Conservation (phyloP, 2,329 filamentous ascomycete species). For the Verticillium klebahnii region DNA sequence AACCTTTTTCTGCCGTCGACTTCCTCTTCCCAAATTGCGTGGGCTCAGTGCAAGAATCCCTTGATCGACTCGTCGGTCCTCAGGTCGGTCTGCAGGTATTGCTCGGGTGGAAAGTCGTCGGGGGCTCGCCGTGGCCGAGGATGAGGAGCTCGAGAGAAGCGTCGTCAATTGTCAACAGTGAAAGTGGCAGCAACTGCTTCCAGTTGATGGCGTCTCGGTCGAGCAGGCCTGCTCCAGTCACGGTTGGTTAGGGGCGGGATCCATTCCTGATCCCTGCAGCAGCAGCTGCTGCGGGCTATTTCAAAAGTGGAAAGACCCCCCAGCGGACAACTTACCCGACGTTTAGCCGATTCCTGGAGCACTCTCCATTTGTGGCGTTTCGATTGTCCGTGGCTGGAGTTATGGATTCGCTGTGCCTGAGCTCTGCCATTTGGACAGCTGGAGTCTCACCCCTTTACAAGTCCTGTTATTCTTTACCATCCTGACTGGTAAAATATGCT, state of each 20-base stretch:
- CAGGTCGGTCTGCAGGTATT: neutral
- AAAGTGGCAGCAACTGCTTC: neutral
- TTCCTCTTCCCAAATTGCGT: neutral
- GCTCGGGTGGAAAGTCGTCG: neutral
- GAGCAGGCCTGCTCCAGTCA: neutral
- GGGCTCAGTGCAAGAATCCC: neutral
- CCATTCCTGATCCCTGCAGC: neutral
- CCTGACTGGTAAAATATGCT: no score
- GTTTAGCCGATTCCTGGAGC: neutral
- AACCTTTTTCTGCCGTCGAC: neutral
- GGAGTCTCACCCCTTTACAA: no score
- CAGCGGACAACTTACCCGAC: neutral
- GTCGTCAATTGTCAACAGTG: neutral
- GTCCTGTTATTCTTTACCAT: no score
- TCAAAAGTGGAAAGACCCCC: neutral
- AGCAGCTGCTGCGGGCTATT: neutral
- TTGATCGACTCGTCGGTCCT: neutral
- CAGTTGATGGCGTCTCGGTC: neutral
- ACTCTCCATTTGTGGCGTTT: no score
- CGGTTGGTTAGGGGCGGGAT: neutral
- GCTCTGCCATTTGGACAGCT: no score
- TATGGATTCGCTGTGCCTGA: no score
- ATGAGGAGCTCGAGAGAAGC: neutral
- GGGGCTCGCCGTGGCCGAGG: neutral
- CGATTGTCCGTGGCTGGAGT: no score